Conservation (phyloP, 768 basidiomycete genomes). For the Mycena latifolia region DNA sequence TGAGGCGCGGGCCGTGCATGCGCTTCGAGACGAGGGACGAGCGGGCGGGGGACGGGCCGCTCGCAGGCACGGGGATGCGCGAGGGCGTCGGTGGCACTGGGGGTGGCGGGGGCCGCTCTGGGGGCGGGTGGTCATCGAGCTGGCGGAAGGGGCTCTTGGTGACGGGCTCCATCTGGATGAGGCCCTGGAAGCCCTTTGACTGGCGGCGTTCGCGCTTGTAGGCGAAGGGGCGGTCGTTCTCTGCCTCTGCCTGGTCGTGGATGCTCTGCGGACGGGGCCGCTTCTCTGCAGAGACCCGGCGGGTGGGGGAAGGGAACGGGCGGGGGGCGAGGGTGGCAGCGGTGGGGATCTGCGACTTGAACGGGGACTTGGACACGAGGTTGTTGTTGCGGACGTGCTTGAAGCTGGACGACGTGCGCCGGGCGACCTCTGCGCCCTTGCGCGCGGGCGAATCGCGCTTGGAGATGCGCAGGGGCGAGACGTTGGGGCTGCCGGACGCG, state of each 20-base stretch:
- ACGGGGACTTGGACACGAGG: slow-evolving; percentile 89
- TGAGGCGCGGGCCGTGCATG: slow-evolving; percentile 81
- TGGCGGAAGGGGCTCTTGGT: slow-evolving; percentile 84
- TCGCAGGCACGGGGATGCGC: slow-evolving; percentile 40
- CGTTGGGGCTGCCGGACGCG: slow-evolving; percentile 52
- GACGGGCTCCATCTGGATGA: slow-evolving; percentile 82
- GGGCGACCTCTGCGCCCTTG: slow-evolving; percentile 64
- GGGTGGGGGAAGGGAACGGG: slow-evolving; percentile 45
- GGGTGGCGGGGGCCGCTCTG: slow-evolving; percentile 44
- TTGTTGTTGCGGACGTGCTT: slow-evolving; percentile 82
- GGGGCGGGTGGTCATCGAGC: slow-evolving; percentile 27
- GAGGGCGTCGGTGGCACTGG: slow-evolving; percentile 39
- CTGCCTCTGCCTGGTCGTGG: slow-evolving; percentile 73
- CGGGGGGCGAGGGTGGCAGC: slow-evolving; percentile 55
- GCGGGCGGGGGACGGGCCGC: slow-evolving; percentile 65
- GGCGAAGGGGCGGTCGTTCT: slow-evolving; percentile 79
- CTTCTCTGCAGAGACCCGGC: slow-evolving; percentile 83
- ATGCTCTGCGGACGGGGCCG: slow-evolving; percentile 80
- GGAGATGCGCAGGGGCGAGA: slow-evolving; percentile 79
- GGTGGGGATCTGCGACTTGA: slow-evolving; percentile 76
- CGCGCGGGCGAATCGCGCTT: slow-evolving; percentile 69
- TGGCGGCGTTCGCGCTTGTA: slow-evolving; percentile 81
- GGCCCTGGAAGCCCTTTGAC: slow-evolving; percentile 78
- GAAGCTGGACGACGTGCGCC: slow-evolving; percentile 83
- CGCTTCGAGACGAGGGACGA: slow-evolving; percentile 79